These are phyloP conservation scores for Metschnikowia rubicola DNA, from an alignment of 805 yeast genomes.

Conservation along the genomic window DNA sequence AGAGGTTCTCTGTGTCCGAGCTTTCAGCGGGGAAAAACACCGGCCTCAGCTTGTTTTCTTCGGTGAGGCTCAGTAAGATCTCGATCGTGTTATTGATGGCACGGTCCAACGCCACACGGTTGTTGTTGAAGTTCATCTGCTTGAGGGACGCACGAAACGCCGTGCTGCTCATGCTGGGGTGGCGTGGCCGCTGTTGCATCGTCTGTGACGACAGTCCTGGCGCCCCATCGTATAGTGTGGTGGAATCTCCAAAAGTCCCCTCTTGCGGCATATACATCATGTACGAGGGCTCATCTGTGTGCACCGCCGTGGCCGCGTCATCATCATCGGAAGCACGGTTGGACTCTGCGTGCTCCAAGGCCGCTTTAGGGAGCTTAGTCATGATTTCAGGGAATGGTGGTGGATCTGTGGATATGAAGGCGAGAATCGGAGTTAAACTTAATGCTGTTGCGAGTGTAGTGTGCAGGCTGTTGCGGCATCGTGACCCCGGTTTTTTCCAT, in stretches of 20 bases:
- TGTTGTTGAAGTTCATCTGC: constrained; percentile 75
- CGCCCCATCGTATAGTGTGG: constrained; percentile 30
- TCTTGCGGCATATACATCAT: constrained; percentile 33
- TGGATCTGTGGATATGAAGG: constrained; percentile 5
- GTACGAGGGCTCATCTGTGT: constrained; percentile 15
- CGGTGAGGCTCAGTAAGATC: constrained; percentile 47
- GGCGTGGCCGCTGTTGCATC: constrained; percentile 9
- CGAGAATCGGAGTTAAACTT: background rate
- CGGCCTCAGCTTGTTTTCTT: constrained; percentile 59
- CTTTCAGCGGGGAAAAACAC: constrained; percentile 56
- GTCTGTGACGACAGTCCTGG: constrained; percentile 20
- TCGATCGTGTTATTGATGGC: constrained; percentile 53
- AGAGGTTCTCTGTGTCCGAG: constrained; percentile 29
- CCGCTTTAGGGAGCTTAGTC: constrained; percentile 2
- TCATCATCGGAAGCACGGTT: constrained; percentile 9
- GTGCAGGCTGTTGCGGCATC: constrained; percentile 1
- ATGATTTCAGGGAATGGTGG: background rate
- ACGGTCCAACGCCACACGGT: constrained; percentile 60
- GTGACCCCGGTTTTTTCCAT: too few species aligned
- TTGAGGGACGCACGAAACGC: constrained; percentile 55
- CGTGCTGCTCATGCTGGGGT: constrained; percentile 18
- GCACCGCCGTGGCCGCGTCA: constrained; percentile 9
- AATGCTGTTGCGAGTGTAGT: constrained; percentile 1
- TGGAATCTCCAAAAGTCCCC: constrained; percentile 27
- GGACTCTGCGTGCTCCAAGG: background rate